phyloP scores from a whole-genome alignment of 2,329 filamentous ascomycete species.

The Aspergillus piperis region DNA sequence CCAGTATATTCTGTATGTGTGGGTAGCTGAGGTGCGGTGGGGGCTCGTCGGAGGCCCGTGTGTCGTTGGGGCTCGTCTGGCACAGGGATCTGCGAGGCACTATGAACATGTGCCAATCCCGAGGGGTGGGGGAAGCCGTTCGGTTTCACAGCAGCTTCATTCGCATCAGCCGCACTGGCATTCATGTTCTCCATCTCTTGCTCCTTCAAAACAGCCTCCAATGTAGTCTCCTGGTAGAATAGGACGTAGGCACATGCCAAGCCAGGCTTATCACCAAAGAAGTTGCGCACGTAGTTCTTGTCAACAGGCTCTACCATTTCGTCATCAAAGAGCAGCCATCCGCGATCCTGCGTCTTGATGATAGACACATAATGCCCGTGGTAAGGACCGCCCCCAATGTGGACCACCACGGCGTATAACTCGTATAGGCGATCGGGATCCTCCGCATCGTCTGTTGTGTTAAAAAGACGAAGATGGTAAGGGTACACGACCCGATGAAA shows the following conservation, averaged over 20 bases:
- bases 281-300: conserved; percentile 93
- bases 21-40: conserved; percentile 54
- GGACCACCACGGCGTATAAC: conserved; percentile 93
- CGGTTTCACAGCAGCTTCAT: conserved; percentile 30
- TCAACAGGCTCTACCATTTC: conserved; percentile 98
- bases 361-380: conserved; percentile 98
- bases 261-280: conserved; percentile 90
- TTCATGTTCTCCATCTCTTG: conserved; percentile 74
- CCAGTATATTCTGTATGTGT: conserved; percentile 37
- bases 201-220: conserved; percentile 70
- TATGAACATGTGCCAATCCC: conserved; percentile 42
- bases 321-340: conserved; percentile 96
- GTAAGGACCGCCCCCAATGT: conserved; percentile 94
- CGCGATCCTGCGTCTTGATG: conserved; percentile 93
- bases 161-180: conserved; percentile 41
- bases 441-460: conserved; percentile 92
- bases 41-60: conserved; percentile 35
- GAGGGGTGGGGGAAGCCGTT: conserved; percentile 36
- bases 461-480: conserved; percentile 94
- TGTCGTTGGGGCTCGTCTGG: conserved; percentile 38
- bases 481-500: conserved; percentile 97
- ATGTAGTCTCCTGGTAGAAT: conserved; percentile 90
- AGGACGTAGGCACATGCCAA: conserved; percentile 94
- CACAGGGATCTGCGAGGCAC: conserved; percentile 38
- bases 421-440: conserved; percentile 94